phyloP scores from a whole-genome alignment of 2,329 filamentous ascomycete species.

The Cercospora berteroae region DNA sequence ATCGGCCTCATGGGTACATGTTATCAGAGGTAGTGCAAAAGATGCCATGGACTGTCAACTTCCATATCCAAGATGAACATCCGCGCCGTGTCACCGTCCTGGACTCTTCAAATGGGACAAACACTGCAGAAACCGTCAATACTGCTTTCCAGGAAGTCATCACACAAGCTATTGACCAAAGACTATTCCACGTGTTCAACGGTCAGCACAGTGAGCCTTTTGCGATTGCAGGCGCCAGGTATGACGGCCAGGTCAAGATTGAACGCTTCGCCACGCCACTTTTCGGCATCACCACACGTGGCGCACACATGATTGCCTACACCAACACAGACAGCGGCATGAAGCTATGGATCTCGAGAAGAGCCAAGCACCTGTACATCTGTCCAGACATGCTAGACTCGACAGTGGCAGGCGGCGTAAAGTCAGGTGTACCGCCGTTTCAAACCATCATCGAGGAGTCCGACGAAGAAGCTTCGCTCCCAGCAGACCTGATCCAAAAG shows the following conservation, averaged over 20 bases:
- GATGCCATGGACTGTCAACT: conserved; percentile 52
- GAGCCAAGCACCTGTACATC: conserved; percentile 74
- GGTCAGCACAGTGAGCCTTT: conserved; percentile 79
- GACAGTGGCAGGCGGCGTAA: conserved; percentile 80
- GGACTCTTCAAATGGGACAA: conserved; percentile 55
- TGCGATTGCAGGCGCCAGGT: conserved; percentile 64
- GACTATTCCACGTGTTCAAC: conserved; percentile 67
- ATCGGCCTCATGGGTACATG: conserved; percentile 60
- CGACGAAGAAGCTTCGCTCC: conserved; percentile 81
- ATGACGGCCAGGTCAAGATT: conserved; percentile 64
- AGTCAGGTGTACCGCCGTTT: conserved; percentile 74
- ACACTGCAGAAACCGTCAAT: conserved; percentile 58
- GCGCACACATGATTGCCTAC: conserved; percentile 76
- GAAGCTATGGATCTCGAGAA: conserved; percentile 77
- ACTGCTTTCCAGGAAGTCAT: conserved; percentile 65
- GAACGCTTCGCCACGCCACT: conserved; percentile 71
- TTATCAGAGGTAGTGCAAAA: conserved; percentile 60
- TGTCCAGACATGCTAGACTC: conserved; percentile 90
- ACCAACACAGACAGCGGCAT: conserved; percentile 55
- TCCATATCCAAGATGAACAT: conserved; percentile 51
- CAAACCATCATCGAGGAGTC: conserved; percentile 82
- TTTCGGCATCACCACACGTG: conserved; percentile 72
- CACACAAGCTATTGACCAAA: conserved; percentile 43
- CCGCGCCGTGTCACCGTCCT: conserved; percentile 24
- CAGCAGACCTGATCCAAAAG: conserved; percentile 63